Evolutionary conservation across 257 asterid genomes (phyloP), one percentile per base, ranked within the genome.

Genomic region (Solanum etuberosum): DNA sequence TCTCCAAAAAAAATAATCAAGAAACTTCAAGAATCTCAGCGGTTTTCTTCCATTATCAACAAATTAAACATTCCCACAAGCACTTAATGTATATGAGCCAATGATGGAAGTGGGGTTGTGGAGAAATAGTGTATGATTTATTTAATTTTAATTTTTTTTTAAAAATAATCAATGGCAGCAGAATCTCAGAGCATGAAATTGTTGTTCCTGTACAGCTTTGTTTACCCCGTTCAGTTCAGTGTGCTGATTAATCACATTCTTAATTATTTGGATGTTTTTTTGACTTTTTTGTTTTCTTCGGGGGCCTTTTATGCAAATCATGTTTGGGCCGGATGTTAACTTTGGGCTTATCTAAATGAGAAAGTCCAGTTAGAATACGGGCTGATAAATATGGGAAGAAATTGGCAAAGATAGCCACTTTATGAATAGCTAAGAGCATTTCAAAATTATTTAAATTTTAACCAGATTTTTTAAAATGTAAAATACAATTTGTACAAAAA

Each of bases 1-100:
- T 18, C 48, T 80, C 87, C 42, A 42, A 67, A 86, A 73, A 76
- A 93, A 90, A 86, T 74, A 25, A 85, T 78, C 54, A 18, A 16
- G n/a, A 27, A 37, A 32, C 9, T 84, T 61, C 81, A 84, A 63
- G 67, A 31, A 78, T 34, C 70, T 65, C 61, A 23, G 59, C 40
- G 27, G 20, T 81, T 11, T 3, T 35, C 46, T 32, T 46, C 27
- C 73, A 37, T 38, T 18, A 4, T 76, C 71, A 18, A 43, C 54
- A 21, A 40, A 32, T 31, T 18, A 85, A 65, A 29, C 68, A 83
- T 18, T 37, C 35, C 14, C 77, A 15, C 57, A 25, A 23, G n/a
- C 18, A 14, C 34, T 83, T 20, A 12, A 20, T 40, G 46, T 65
- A 46, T 65, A 34, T 5, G 84, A 72, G 38, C 25, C 57, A 51